Conservation (phyloP, 2,329 filamentous ascomycete genomes). For the Sporothrix inflata region DNA sequence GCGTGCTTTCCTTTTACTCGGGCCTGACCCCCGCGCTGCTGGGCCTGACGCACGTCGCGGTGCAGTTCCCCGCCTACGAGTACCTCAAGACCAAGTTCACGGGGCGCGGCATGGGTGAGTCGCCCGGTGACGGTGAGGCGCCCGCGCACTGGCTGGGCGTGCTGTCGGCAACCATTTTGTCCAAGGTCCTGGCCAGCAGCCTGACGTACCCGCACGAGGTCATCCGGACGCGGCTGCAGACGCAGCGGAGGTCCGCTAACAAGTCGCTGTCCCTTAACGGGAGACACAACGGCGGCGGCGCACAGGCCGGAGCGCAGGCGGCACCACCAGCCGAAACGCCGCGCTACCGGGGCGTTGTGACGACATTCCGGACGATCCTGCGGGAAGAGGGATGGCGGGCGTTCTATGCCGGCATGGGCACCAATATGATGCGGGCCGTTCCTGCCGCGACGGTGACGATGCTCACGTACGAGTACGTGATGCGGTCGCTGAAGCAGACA, state of each 20-base stretch:
- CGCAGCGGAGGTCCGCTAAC: constrained; percentile 71
- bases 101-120: constrained; percentile 81
- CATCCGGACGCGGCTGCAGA: constrained; percentile 88
- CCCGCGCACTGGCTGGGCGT: constrained; percentile 81
- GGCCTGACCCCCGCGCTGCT: constrained; percentile 90
- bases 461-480: constrained; percentile 87
- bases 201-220: constrained; percentile 98
- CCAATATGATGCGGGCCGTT: constrained; percentile 94
- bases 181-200: constrained; percentile 91
- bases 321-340: constrained; percentile 39
- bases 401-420: constrained; percentile 96
- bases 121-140: constrained; percentile 55
- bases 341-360: constrained; percentile 77
- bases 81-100: constrained; percentile 90
- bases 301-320: constrained; percentile 41
- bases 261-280: not conserved
- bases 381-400: constrained; percentile 92
- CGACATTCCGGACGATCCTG: constrained; percentile 82
- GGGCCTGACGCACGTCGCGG: constrained; percentile 90
- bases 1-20: constrained; percentile 89
- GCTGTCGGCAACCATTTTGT: constrained; percentile 84
- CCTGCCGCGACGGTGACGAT: constrained; percentile 96
- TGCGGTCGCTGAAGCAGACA: constrained; percentile 55
- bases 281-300: not conserved
- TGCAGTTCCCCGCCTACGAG: constrained; percentile 96